Conservation (phyloP, 2,329 filamentous ascomycete species). For the Sporothrix brunneoviolacea region DNA sequence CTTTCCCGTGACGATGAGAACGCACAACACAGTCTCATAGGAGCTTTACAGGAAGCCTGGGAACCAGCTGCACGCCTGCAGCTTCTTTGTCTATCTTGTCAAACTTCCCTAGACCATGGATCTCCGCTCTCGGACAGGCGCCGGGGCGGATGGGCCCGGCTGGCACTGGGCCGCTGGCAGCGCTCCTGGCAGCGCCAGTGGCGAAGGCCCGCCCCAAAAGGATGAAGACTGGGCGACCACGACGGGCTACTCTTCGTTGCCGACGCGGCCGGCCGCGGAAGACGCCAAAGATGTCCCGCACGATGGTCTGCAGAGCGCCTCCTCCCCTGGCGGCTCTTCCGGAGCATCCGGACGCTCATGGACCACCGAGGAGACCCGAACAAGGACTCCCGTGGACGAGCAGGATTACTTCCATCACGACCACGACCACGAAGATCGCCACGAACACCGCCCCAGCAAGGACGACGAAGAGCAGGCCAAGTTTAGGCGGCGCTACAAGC, state of each 20-base stretch:
- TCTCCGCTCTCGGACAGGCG: neutral
- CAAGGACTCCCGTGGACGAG: neutral
- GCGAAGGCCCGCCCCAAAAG: neutral
- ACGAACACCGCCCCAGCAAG: neutral
- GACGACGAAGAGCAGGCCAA: slow-evolving; percentile 1
- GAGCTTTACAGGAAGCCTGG: neutral
- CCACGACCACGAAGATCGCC: neutral
- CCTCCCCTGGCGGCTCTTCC: too few relatives aligned
- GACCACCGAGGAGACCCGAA: neutral
- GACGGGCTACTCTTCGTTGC: neutral
- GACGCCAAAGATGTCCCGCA: too few relatives aligned
- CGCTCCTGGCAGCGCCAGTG: slow-evolving; percentile 3
- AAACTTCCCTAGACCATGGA: slow-evolving; percentile 5
- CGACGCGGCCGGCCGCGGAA: neutral
- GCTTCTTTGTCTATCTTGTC: neutral
- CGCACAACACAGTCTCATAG: neutral
- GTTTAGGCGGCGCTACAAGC: slow-evolving; percentile 48
- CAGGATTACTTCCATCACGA: neutral
- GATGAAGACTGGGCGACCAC: slow-evolving; percentile 6
- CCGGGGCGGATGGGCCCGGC: neutral
- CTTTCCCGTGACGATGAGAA: neutral
- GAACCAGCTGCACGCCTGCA: neutral
- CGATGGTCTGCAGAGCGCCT: too few relatives aligned
- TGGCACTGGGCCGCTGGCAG: slow-evolving; percentile 10
- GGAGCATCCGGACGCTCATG: slow-evolving; percentile 5